A percentile compares a stretch with the other conserved stretches of the same genome.
Conservation (phyloP, 2,329 filamentous ascomycete genomes). For the Colletotrichum abscissum region DNA sequence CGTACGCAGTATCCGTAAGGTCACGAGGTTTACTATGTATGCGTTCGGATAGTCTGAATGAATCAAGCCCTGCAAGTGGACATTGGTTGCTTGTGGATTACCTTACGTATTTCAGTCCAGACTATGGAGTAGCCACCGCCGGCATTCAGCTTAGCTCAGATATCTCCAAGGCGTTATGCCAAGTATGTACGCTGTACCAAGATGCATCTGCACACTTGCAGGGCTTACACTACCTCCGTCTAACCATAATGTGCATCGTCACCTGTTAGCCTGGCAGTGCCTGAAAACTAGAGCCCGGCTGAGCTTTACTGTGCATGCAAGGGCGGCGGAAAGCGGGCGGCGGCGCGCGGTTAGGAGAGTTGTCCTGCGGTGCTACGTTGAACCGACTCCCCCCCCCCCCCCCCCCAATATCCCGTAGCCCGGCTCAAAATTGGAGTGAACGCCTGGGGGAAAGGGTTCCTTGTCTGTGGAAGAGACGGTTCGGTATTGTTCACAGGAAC, state of each 20-base stretch:
- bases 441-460: slow-evolving; percentile 1
- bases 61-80: too few relatives aligned
- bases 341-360: not conserved
- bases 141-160: too few relatives aligned
- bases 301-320: slow-evolving; percentile 18
- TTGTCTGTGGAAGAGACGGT: slow-evolving; percentile 1
- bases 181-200: not conserved
- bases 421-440: not conserved
- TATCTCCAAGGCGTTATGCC: not conserved
- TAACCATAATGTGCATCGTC: slow-evolving; percentile 19
- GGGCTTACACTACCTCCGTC: not conserved
- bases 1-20: too few relatives aligned
- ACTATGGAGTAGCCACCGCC: too few relatives aligned
- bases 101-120: too few relatives aligned
- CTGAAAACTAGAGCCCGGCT: not conserved
- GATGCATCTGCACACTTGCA: slow-evolving; percentile 1
- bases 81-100: too few relatives aligned
- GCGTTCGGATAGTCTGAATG: not conserved
- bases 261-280: not conserved
- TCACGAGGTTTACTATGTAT: too few relatives aligned
- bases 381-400: not conserved
- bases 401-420: too few relatives aligned
- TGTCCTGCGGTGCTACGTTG: slow-evolving; percentile 25
- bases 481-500: not conserved
- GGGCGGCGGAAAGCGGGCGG: slow-evolving; percentile 27